Conservation (phyloP, 331 rosid genomes). For the Quercus tomentella region DNA sequence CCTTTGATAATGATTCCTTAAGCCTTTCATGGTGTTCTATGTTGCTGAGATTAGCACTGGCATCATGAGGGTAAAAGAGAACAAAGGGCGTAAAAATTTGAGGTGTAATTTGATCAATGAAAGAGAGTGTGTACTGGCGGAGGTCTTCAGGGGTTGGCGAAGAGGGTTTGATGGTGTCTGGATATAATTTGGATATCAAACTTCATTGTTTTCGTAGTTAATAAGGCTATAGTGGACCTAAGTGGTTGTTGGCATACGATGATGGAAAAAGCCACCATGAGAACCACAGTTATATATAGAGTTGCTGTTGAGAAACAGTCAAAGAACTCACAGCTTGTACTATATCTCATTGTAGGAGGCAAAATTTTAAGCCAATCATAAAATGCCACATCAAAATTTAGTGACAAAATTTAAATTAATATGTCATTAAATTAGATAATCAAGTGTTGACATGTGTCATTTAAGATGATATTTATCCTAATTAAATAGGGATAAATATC, state of each 20-base stretch:
- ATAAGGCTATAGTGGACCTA: not conserved
- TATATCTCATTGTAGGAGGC: too few species aligned
- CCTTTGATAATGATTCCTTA: conserved; percentile 20
- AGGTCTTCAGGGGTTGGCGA: conserved; percentile 28
- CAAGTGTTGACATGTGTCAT: too few species aligned
- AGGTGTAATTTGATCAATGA: conserved; percentile 35
- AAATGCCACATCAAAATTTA: too few species aligned
- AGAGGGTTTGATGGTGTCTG: conserved; percentile 31
- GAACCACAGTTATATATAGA: not conserved
- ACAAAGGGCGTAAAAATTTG: conserved; percentile 33
- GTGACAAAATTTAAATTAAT: too few species aligned
- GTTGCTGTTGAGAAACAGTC: not conserved
- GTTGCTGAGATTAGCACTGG: not conserved
- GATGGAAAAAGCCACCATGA: not conserved
- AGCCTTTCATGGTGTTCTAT: not conserved
- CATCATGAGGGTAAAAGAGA: conserved; percentile 23
- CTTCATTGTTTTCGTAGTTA: conserved; percentile 1
- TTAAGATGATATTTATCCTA: too few species aligned
- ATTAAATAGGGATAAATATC: too few species aligned
- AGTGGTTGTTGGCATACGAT: not conserved
- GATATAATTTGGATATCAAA: conserved; percentile 12
- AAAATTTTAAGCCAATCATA: too few species aligned
- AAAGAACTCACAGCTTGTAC: not conserved
- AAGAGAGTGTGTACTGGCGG: conserved; percentile 27
- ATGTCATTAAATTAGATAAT: too few species aligned